Evolutionary conservation across 2,329 filamentous ascomycete genomes (phyloP), one percentile per base, ranked within the genome.

Genomic region (Exophiala bonariae): DNA sequence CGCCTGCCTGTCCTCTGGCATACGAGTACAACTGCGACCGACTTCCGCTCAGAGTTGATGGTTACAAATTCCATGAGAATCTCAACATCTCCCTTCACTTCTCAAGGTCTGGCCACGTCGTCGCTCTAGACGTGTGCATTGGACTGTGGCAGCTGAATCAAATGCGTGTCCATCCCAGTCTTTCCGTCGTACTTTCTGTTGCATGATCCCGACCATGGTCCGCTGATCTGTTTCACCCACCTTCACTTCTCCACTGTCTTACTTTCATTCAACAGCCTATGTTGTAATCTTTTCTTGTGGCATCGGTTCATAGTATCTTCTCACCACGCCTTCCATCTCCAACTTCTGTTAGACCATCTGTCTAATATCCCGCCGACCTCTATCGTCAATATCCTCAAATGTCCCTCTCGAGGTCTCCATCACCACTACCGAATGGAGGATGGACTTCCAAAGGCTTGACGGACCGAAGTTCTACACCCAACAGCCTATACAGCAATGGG

Each of bases 331-430:
- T 26, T 26, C 23, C 23, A 11, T 26, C 11, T 26, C 23, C 23
- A 26, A 6, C 23, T 11, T 11, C 23, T 26, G 23, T 6, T 6
- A 6, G 23, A 6, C 6, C 11, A 11, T 26, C 23, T 26, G 23
- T 26, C 23, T 11, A 11, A 26, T 11, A 11, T 26, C 23, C 83
- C 77, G 41, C 77, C 81, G 34, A 75, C 71, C 59, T 62, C 69
- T 57, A 70, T 73, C 59, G 61, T 26, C 23, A 6, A 11, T 6
- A 26, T 6, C 6, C 23, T 6, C 23, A 26, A 26, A 96, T 96
- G 91, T 87, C 87, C 58, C 73, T 92, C 54, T 93, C 90, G 58
- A 83, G 89, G 70, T 95, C 89, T 64, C 89, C 91, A 41, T 96
- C 89, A 46, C 92, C 91, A 53, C 80, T 83, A 54, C 86, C 83